Base-by-base conservation (phyloP, 2,329 filamentous ascomycete genomes). In the Lojkania enalia region DNA sequence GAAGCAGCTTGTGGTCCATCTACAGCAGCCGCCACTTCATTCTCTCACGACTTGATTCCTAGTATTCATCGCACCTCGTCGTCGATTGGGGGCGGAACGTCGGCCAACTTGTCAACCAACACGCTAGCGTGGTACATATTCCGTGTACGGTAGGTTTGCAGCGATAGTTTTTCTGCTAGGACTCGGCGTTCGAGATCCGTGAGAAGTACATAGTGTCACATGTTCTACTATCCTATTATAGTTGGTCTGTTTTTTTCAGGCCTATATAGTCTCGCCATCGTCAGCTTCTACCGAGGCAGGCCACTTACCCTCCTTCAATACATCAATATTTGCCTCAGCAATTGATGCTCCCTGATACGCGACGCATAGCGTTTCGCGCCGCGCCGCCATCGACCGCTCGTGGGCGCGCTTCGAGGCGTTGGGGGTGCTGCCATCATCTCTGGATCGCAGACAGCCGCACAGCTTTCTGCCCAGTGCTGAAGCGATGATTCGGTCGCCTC, bases 121-220 rank as follows among this genome's bases (percentile, higher is more conserved):
- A 54, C 46, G 19, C 43, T 29, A 33, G 52, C 48, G 21, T 49
- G 39, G 29, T 46, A 39, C 50, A 57, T 49, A 32, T 57, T 58
- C 40, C 47, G 48, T 20, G 42, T 55, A 46, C 49, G 48, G 42
- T 54, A 59, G 35, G 52, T 54, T 44, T 59, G 52, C 20, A 40
- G 54, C 2, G 46, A 43, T 39, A 46, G 44, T 42, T 37, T 44
- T 40, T n/a, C 57, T 55, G 52, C 45, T 54, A 40, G 54, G 49
- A 36, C 52, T 57, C 9, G 50, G 54, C 20, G 54, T 52, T 32
- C 48, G 45, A 46, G 44, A 51, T 43, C 25, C 27, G 11, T 44
- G 20, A 39, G 42, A 48, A 32, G 41, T 38, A n/a, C n/a, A n/a
- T n/a, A n/a, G n/a, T n/a, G n/a, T n/a, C n/a, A n/a, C n/a, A n/a